These are phyloP conservation scores for Tetramitus jugosus DNA, from an alignment of 208 protist species.

Conservation along the genomic window DNA sequence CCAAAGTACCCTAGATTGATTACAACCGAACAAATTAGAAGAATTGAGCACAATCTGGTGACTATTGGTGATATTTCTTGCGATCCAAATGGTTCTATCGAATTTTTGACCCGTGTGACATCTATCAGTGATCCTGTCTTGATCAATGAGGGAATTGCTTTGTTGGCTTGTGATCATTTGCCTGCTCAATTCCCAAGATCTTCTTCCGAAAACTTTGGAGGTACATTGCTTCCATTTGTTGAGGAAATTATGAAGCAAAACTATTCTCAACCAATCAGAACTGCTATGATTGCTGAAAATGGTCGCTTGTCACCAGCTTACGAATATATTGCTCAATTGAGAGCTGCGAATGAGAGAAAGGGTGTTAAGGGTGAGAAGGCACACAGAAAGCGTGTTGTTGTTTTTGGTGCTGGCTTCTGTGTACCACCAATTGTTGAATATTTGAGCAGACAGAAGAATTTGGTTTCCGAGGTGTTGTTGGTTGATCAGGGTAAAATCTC, in stretches of 20 bases:
- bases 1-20: slow-evolving; percentile 53
- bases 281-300: slow-evolving; percentile 44
- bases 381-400: slow-evolving; percentile 12
- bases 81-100: slow-evolving; percentile 54
- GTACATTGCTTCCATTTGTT: slow-evolving; percentile 34
- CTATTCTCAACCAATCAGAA: slow-evolving; percentile 31
- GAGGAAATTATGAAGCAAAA: slow-evolving; percentile 32
- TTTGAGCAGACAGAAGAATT: slow-evolving; percentile 31
- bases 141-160: slow-evolving; percentile 38
- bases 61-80: slow-evolving; percentile 56
- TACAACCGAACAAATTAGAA: slow-evolving; percentile 45
- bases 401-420: slow-evolving; percentile 31
- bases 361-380: slow-evolving; percentile 16
- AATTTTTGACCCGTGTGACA: slow-evolving; percentile 52
- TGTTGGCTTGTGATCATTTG: slow-evolving; percentile 58
- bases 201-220: slow-evolving; percentile 37
- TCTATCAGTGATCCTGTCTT: slow-evolving; percentile 53
- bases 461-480: not conserved
- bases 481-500: not conserved
- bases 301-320: slow-evolving; percentile 50
- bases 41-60: slow-evolving; percentile 40
- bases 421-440: slow-evolving; percentile 47
- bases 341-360: slow-evolving; percentile 21
- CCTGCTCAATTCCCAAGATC: slow-evolving; percentile 50
- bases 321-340: slow-evolving; percentile 53